A percentile compares a stretch with the other conserved stretches of the same genome.
phyloP scores from a whole-genome alignment of 2,329 filamentous ascomycete species.

The Zymoseptoria brevis region DNA sequence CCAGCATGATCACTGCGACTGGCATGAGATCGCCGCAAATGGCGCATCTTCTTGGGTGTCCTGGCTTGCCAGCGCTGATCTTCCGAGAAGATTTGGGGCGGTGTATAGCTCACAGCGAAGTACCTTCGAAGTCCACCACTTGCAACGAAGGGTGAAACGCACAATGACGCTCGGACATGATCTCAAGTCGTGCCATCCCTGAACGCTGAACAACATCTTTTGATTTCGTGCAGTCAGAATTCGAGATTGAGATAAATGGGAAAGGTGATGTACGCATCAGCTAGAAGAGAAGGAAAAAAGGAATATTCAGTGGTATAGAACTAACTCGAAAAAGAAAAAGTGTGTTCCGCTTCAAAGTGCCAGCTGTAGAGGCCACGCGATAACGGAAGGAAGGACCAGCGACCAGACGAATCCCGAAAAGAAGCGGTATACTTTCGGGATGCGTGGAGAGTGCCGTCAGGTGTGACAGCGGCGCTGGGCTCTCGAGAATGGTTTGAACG shows the following conservation, averaged over 20 bases:
- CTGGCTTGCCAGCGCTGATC: not conserved
- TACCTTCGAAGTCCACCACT: not conserved
- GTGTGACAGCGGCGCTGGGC: slow-evolving; percentile 21
- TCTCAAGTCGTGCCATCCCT: too few relatives aligned
- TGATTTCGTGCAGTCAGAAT: too few relatives aligned
- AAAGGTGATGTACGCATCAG: not conserved
- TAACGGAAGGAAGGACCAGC: not conserved
- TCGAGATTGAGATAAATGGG: too few relatives aligned
- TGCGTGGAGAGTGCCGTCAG: slow-evolving; percentile 6
- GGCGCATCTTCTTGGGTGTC: not conserved
- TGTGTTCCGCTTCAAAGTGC: not conserved
- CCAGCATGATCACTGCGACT: not conserved
- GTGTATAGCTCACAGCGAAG: not conserved
- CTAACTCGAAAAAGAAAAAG: not conserved
- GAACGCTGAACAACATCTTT: too few relatives aligned
- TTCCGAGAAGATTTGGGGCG: not conserved
- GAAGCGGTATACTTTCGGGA: not conserved
- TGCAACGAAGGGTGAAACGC: not conserved
- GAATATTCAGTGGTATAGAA: not conserved
- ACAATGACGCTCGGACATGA: not conserved
- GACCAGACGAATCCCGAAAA: not conserved
- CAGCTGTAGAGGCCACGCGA: not conserved
- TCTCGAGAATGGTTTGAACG: slow-evolving; percentile 3
- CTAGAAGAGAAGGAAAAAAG: not conserved
- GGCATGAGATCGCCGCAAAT: not conserved